These are phyloP conservation scores for Aspergillus sp. DNA, from an alignment of 2,329 filamentous ascomycete species.

Conservation along the genomic window DNA sequence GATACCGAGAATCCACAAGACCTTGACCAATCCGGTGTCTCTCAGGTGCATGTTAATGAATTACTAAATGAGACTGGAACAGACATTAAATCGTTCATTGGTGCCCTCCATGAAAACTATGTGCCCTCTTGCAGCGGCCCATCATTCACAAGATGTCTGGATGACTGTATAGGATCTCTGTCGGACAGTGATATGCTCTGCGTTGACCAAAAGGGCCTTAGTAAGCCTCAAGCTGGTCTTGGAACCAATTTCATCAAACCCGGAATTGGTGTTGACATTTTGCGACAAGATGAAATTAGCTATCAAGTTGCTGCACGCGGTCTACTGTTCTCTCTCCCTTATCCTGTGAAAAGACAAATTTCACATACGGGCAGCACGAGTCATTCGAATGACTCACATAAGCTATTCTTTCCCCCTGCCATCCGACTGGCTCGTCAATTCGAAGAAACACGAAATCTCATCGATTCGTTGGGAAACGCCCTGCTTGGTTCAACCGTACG, in stretches of 20 bases:
- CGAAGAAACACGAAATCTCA: constrained; percentile 74
- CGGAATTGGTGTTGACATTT: constrained; percentile 54
- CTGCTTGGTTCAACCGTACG: constrained; percentile 34
- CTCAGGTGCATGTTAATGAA: constrained; percentile 67
- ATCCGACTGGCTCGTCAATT: constrained; percentile 79
- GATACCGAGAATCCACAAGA: constrained; percentile 40
- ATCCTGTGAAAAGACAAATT: constrained; percentile 69
- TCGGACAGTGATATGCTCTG: constrained; percentile 86
- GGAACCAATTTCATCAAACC: constrained; percentile 58
- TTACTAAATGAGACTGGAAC: constrained; percentile 94
- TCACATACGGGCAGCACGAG: constrained; percentile 36
- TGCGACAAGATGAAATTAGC: constrained; percentile 90
- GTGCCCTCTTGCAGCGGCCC: constrained; percentile 70
- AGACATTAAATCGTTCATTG: constrained; percentile 85
- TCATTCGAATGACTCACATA: constrained; percentile 62
- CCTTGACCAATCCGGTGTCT: constrained; percentile 59
- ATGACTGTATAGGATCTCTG: constrained; percentile 80
- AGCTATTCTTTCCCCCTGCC: constrained; percentile 89
- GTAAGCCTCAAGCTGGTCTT: constrained; percentile 48
- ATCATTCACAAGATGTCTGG: constrained; percentile 73
- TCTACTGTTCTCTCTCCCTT: constrained; percentile 78
- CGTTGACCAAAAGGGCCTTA: constrained; percentile 52
- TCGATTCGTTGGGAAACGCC: constrained; percentile 48
- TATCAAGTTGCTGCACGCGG: constrained; percentile 90
- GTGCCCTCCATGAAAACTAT: constrained; percentile 92